Percentiles rank a stretch among this genome's conserved stretches.
These are phyloP conservation scores for Dendrobium officinale DNA, from an alignment of 106 monocot genomes.

Conservation along the genomic window DNA sequence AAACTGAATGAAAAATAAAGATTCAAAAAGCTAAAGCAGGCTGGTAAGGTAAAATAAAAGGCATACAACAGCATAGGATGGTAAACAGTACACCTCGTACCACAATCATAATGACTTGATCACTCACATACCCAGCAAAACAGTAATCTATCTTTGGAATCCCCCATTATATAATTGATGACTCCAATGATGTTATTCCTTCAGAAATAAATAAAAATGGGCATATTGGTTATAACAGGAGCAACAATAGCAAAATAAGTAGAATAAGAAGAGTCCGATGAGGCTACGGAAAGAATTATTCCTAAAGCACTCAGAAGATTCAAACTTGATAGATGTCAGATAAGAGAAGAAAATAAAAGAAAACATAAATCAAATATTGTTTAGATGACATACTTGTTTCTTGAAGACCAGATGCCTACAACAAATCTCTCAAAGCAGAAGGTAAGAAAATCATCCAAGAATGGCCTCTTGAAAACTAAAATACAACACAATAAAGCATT, in stretches of 20 bases:
- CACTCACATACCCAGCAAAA: constrained; percentile 78
- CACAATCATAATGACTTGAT: background rate
- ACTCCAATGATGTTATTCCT: constrained; percentile 52
- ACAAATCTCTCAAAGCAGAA: constrained; percentile 81
- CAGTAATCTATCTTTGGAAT: constrained; percentile 37
- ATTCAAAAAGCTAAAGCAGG: background rate
- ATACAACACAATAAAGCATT: constrained; percentile 12
- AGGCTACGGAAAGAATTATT: background rate
- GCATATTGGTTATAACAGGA: background rate
- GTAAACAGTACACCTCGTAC: background rate
- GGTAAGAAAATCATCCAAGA: constrained; percentile 74
- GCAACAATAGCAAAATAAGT: background rate
- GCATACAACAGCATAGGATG: background rate
- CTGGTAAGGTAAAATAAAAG: background rate
- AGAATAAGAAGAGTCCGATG: background rate
- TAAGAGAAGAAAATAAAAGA: background rate
- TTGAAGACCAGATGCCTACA: constrained; percentile 84
- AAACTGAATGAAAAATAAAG: background rate
- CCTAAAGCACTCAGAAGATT: background rate
- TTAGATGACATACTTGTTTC: constrained; percentile 44
- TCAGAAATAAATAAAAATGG: constrained; percentile 15
- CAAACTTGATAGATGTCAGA: background rate
- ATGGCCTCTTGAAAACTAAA: constrained; percentile 84
- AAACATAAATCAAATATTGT: background rate
- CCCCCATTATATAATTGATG: constrained; percentile 55